Evolutionary conservation across 2,329 filamentous ascomycete species (phyloP).

Genomic region (Xylariomycetidae sp.): DNA sequence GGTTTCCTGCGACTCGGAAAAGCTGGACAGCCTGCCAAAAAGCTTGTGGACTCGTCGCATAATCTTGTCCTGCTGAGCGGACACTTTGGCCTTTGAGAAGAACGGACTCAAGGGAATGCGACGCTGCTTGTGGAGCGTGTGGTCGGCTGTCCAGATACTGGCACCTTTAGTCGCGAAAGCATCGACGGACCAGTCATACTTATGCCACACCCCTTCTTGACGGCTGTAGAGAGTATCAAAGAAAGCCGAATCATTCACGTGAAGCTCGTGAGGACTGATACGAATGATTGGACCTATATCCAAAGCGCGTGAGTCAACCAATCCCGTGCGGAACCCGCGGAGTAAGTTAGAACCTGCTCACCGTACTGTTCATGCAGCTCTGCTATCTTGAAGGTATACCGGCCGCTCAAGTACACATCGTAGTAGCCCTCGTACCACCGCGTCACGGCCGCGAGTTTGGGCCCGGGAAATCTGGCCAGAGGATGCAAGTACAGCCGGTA

Average conservation of each 20-base stretch:
- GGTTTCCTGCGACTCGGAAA: conserved; percentile 3
- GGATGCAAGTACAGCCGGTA: no score
- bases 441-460: conserved; percentile 16
- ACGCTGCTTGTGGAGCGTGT: conserved; percentile 13
- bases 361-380: conserved; percentile 22
- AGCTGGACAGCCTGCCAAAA: conserved; percentile 5
- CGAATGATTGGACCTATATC: conserved; percentile 12
- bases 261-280: conserved; percentile 14
- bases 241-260: conserved; percentile 13
- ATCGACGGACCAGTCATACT: conserved; percentile 10
- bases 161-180: conserved; percentile 9
- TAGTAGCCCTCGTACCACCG: conserved; percentile 23
- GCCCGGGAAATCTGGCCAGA: no score
- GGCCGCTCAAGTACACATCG: conserved; percentile 13
- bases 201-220: conserved; percentile 11
- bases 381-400: conserved; percentile 19
- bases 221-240: conserved; percentile 11
- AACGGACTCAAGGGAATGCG: conserved; percentile 13
- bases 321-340: not conserved
- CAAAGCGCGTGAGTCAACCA: no score
- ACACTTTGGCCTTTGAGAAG: conserved; percentile 17
- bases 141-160: conserved; percentile 10
- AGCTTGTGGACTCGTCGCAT: conserved; percentile 6
- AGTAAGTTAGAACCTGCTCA: conserved; percentile 2
- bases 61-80: conserved; percentile 9